Conservation (phyloP, 305 asterid species). For the Fraxinus angustifolia region DNA sequence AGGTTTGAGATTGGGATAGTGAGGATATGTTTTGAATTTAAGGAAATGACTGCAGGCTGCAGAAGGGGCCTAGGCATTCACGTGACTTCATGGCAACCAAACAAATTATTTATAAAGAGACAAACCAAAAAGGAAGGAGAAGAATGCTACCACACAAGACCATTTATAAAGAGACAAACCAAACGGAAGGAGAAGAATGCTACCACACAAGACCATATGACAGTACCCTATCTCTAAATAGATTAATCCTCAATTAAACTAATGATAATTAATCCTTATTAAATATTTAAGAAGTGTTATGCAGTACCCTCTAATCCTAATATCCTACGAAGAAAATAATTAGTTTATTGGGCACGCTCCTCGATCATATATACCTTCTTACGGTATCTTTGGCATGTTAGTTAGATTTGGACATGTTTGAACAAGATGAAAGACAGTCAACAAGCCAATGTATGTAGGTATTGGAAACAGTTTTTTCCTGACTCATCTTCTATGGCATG, state of each 20-base stretch:
- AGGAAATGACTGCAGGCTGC: background rate
- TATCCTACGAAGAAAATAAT: background rate
- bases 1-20: background rate
- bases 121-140: conserved; percentile 54
- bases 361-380: background rate
- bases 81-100: conserved; percentile 80
- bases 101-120: conserved; percentile 53
- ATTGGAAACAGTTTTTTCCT: background rate
- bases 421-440: background rate
- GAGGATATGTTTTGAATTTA: background rate
- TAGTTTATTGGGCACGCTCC: background rate
- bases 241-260: background rate
- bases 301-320: background rate
- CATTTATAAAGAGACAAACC: conserved; percentile 52
- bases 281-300: background rate
- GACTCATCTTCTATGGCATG: background rate
- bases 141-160: conserved; percentile 80
- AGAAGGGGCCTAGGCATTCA: conserved; percentile 52
- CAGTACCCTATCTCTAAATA: conserved; percentile 65
- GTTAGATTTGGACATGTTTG: background rate
- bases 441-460: background rate
- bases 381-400: background rate
- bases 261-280: background rate
- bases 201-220: conserved; percentile 69
- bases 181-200: conserved; percentile 64